These are phyloP conservation scores for Chaetomium strumarium DNA, from an alignment of 2,329 filamentous ascomycete genomes.

Conservation along the genomic window DNA sequence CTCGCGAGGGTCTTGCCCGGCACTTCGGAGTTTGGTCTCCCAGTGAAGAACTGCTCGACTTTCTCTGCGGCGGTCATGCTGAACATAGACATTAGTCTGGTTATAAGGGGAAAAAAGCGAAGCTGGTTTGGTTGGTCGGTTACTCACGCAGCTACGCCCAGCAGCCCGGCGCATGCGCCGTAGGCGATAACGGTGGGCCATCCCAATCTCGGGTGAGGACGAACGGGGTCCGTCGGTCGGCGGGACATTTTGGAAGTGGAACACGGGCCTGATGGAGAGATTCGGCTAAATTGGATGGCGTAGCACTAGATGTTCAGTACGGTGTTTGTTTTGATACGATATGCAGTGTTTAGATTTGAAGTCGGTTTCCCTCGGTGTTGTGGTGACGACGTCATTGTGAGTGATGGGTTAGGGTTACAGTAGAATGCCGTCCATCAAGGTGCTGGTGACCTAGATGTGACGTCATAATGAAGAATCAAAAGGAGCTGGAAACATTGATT, in stretches of 20 bases:
- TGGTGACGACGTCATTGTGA: too few relatives aligned
- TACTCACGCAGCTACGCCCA: slow-evolving; percentile 21
- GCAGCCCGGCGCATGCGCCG: slow-evolving; percentile 16
- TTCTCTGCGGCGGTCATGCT: slow-evolving; percentile 23
- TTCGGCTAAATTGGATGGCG: not conserved
- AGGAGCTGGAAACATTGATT: too few relatives aligned
- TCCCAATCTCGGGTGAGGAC: slow-evolving; percentile 8
- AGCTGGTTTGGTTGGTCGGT: not conserved
- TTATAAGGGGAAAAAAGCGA: not conserved
- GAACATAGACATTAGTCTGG: not conserved
- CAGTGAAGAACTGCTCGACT: slow-evolving; percentile 20
- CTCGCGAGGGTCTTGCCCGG: slow-evolving; percentile 18
- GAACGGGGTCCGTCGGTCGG: slow-evolving; percentile 9
- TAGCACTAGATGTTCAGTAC: not conserved
- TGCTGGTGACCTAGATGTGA: too few relatives aligned
- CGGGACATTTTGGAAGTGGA: slow-evolving; percentile 11
- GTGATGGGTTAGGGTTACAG: too few relatives aligned
- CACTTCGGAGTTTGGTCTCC: slow-evolving; percentile 19
- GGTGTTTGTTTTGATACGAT: too few relatives aligned
- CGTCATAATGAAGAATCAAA: too few relatives aligned
- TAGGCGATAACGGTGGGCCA: slow-evolving; percentile 17
- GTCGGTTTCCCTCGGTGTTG: too few relatives aligned
- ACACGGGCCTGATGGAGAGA: not conserved
- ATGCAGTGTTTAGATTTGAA: too few relatives aligned
- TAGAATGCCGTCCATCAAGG: too few relatives aligned